A percentile compares a stretch with the other conserved stretches of the same genome.
Evolutionary conservation across 106 monocot genomes (phyloP).

Genomic region (Dendrobium catenatum): DNA sequence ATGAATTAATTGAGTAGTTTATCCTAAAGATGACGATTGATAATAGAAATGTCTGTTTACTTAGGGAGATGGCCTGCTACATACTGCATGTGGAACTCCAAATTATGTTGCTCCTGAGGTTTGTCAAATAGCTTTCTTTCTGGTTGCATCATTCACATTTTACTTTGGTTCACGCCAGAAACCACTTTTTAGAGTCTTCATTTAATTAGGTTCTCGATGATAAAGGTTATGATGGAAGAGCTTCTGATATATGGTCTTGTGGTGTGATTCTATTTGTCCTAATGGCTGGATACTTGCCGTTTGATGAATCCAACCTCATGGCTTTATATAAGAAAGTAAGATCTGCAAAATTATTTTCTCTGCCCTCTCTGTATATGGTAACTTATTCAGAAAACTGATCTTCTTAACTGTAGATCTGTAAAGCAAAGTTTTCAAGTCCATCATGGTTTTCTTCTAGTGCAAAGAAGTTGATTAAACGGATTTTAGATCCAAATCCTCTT

Average conservation of each 20-base stretch:
- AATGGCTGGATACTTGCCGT: conserved; percentile 88
- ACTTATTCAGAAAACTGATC: background rate
- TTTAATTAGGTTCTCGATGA: conserved; percentile 68
- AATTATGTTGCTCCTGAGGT: conserved; percentile 30
- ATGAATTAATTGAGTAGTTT: too few species aligned
- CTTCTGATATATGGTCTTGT: conserved; percentile 92
- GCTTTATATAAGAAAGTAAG: conserved; percentile 61
- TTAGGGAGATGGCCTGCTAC: conserved; percentile 22
- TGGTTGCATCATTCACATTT: background rate
- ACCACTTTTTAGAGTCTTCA: background rate
- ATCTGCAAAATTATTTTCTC: background rate
- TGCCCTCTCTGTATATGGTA: background rate
- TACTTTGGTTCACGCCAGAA: background rate
- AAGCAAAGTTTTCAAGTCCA: conserved; percentile 61
- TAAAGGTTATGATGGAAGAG: conserved; percentile 83
- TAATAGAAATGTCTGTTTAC: background rate
- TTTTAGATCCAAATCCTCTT: conserved; percentile 74
- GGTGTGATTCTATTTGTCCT: conserved; percentile 95
- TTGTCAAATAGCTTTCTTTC: background rate
- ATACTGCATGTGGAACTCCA: conserved; percentile 28
- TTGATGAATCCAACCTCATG: conserved; percentile 62
- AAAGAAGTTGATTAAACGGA: conserved; percentile 65
- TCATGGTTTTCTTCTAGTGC: conserved; percentile 72
- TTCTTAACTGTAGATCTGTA: conserved; percentile 50
- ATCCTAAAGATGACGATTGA: too few species aligned